Evolutionary conservation across 495 filamentous ascomycete species (phyloP).

Genomic region (Podospora australis): DNA sequence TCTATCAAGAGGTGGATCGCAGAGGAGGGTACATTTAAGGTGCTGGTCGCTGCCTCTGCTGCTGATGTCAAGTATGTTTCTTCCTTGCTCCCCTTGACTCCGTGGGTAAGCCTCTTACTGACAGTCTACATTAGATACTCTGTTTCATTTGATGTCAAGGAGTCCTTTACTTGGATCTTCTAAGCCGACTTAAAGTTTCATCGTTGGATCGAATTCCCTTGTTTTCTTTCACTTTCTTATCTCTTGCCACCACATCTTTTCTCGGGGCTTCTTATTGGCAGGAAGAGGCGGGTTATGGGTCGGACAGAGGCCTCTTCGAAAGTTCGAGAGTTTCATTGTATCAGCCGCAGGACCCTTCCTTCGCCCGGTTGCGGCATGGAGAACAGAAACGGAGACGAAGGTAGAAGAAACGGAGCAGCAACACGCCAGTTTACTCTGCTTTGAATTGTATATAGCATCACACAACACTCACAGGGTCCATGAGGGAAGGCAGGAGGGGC

Average conservation of each 20-base stretch:
- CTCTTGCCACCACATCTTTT: no score
- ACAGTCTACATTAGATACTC: constrained; percentile 30
- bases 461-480: no score
- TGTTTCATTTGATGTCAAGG: constrained; percentile 47
- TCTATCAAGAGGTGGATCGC: constrained; percentile 63
- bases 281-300: not conserved
- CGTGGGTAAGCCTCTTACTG: not conserved
- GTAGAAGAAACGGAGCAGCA: no score
- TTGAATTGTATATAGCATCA: no score
- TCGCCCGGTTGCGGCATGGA: no score
- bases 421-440: no score
- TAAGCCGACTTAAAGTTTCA: constrained; percentile 11
- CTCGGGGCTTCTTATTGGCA: not conserved
- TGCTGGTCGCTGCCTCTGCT: constrained; percentile 54
- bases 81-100: no score
- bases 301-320: no score
- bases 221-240: not conserved
- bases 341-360: not conserved
- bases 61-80: constrained; percentile 39
- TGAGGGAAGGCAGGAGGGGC: no score
- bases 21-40: constrained; percentile 67
- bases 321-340: not conserved
- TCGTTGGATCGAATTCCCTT: constrained; percentile 21
- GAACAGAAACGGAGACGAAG: no score
- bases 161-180: constrained; percentile 54